Base-by-base conservation (phyloP, 768 basidiomycete genomes). In the Auriscalpium vulgare region DNA sequence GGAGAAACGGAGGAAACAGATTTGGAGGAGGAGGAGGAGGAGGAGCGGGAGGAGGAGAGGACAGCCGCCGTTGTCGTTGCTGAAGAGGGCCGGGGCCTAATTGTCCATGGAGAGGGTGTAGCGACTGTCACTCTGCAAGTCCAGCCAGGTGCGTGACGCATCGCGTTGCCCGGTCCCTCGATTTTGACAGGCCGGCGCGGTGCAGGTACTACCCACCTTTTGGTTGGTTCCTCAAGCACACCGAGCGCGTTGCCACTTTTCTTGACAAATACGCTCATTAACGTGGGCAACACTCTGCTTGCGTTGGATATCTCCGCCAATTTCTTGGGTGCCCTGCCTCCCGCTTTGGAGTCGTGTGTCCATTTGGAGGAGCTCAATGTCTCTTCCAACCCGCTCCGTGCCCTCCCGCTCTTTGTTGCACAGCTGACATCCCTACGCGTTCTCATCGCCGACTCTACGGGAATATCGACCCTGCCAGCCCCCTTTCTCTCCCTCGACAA, bases 271-370 rank as follows among this genome's bases (percentile, higher is more conserved):
- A 76, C 78, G 8, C 73, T 97, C 3, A 90, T 91, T 23, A 79
- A 82, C 59, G 88, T 95, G 56, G 77, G 79, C 47, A 74, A 78
- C 51, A 85, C 89, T 29, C 80, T 99, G 46, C 83, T 99, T 56
- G 93, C 91, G 10, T 81, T 98, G 47, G 97, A 99, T 71, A 88
- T 99, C 44, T 94, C 93, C 37, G 83, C 84, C 60, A 95, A 95
- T 69, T 87, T 88, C 63, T 78, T 95, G 48, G 81, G 82, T 45
- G 87, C 87, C 37, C 73, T 99, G 47, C 94, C 97, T 10, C 85
- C 87, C 17, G 81, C 85, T 16, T 80, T 99, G 47, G 83, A 84
- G n/a, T 72, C 82, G 13, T 97, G 95, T 67, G 75, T 77, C 59
- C 80, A 76, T 64, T 81, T 99, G 37, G 94, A 97, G 69, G 97